Evolutionary conservation across 2,329 filamentous ascomycete species (phyloP), one percentile per base, ranked within the genome.

Genomic region (Sarocladiaceae sp.): DNA sequence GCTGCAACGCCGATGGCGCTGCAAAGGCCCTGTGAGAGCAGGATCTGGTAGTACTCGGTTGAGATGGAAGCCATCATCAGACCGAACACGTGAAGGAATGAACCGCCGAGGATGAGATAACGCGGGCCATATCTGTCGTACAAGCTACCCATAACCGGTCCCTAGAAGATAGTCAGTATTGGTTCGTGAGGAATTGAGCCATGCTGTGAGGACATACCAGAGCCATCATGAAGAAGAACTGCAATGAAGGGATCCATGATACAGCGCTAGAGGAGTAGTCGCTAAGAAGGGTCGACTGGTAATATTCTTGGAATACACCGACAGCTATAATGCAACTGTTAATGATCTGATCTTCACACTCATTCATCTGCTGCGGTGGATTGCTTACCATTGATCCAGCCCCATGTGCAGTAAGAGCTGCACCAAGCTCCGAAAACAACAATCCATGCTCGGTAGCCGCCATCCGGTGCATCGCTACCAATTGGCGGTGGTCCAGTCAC

Each of bases 201-300:
- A n/a, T n/a, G n/a, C n/a, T n/a, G n/a, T n/a, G n/a, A n/a, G 10
- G 17, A 53, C 64, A 57, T 62, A 71, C 70, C 59, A 69, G 64
- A 22, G 62, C 69, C 60, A 79, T 77, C 71, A 86, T 74, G 60
- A 80, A 72, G 57, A 77, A 80, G 15, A 76, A 66, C 55, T 83
- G 75, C 7, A 83, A 62, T 1, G 79, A 79, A 0, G 78, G 73
- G 44, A 84, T 84, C 82, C 81, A 85, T n/a, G 80, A 70, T n/a
- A 85, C 70, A 0, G 76, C 77, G 52, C 76, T 79, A 1, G 77
- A 60, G 0, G 78, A 77, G 56, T 80, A 78, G 2, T 69, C 47
- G 5, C 58, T 62, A 2, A 84, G 65, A 17, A 76, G 71, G 7
- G 74, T 65, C 6, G 63, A 70, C 55, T 81, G 67, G 58, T 84